These are phyloP conservation scores for Neofusicoccum kwambonambiense DNA, from an alignment of 2,329 filamentous ascomycete genomes.

Conservation along the genomic window DNA sequence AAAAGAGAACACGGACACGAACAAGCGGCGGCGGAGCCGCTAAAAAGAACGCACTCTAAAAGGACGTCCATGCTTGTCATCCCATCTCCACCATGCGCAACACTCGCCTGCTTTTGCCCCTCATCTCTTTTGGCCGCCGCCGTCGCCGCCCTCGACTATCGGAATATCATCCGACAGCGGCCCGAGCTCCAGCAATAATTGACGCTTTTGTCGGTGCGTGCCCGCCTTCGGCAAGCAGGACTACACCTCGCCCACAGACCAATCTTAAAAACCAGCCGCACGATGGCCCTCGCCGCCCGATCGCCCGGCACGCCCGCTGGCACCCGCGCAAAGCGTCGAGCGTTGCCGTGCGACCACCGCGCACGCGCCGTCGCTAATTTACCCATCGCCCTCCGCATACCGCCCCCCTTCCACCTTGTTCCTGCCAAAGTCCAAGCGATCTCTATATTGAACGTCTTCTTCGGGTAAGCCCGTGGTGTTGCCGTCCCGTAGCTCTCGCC, in stretches of 20 bases:
- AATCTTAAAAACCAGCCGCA: background rate
- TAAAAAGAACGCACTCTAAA: too few species aligned
- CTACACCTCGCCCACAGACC: background rate
- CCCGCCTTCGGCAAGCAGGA: background rate
- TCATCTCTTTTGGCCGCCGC: background rate
- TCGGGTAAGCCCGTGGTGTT: background rate
- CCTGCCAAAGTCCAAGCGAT: too few species aligned
- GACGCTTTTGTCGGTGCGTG: too few species aligned
- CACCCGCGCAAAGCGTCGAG: background rate
- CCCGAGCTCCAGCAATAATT: background rate
- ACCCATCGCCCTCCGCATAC: too few species aligned
- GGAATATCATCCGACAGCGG: constrained; percentile 1
- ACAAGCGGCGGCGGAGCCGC: background rate
- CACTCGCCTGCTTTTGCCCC: background rate
- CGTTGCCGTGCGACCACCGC: too few species aligned
- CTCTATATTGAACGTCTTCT: background rate
- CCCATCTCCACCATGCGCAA: too few species aligned
- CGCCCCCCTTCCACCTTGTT: too few species aligned
- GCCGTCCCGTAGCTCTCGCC: background rate
- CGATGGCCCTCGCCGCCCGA: background rate
- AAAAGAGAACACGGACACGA: background rate
- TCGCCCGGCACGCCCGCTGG: background rate
- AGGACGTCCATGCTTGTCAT: too few species aligned
- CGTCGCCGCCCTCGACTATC: background rate
- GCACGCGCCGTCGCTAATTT: too few species aligned